These are phyloP conservation scores for Termitomyces titanicus DNA, from an alignment of 768 basidiomycete species.

Conservation along the genomic window DNA sequence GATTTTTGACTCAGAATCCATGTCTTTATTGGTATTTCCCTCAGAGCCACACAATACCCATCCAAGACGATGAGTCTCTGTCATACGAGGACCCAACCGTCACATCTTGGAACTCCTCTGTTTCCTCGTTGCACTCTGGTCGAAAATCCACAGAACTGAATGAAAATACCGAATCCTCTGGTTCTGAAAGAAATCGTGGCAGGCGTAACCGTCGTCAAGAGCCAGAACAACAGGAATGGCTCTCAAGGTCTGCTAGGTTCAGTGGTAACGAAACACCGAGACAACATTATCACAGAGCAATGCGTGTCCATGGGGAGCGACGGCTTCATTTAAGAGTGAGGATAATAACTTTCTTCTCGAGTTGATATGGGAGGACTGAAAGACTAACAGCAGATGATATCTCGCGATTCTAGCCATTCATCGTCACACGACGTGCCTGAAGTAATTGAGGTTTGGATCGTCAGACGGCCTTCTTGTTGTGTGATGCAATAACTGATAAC, in stretches of 20 bases:
- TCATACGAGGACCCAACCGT: background rate
- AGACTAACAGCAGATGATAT: background rate
- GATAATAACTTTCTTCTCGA: too few species aligned
- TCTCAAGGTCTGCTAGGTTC: background rate
- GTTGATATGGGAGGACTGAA: too few species aligned
- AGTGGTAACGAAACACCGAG: background rate
- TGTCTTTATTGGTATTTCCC: background rate
- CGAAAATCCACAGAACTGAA: background rate
- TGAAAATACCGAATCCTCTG: background rate
- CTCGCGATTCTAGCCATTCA: background rate
- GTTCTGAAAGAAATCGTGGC: background rate
- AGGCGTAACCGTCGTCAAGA: background rate
- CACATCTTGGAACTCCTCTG: background rate
- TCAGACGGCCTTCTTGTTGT: background rate
- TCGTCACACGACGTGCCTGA: slow-evolving; percentile 10
- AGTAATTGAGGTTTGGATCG: slow-evolving; percentile 14
- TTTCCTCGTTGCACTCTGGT: background rate
- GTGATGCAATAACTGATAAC: background rate
- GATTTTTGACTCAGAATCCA: background rate
- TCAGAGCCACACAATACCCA: background rate
- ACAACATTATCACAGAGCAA: background rate
- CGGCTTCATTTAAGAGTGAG: too few species aligned
- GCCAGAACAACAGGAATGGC: background rate
- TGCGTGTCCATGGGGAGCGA: background rate
- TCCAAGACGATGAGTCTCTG: background rate